A percentile compares a stretch with the other conserved stretches of the same genome.
Conservation (phyloP, 768 basidiomycete species). For the Lactarius psammicola region DNA sequence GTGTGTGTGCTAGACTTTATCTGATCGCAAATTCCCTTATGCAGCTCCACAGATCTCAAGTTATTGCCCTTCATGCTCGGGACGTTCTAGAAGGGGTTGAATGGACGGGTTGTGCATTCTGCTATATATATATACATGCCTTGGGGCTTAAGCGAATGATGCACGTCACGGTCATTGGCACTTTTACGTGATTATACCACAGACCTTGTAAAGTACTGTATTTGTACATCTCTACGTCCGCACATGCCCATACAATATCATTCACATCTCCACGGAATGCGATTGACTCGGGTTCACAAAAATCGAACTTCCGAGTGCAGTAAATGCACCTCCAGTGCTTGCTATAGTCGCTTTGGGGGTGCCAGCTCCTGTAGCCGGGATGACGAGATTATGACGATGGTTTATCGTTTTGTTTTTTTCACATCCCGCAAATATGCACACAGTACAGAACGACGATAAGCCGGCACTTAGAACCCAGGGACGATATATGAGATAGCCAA, state of each 20-base stretch:
- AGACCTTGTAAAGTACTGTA: conserved; percentile 19
- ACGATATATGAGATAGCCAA: background rate
- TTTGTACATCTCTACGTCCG: conserved; percentile 21
- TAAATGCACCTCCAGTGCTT: too few species aligned
- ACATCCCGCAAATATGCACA: background rate
- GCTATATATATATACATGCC: conserved; percentile 1
- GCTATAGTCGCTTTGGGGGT: background rate
- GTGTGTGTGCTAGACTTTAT: background rate
- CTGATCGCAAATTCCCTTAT: conserved; percentile 5
- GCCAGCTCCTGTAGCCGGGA: background rate
- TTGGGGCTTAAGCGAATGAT: background rate
- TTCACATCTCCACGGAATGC: conserved; percentile 1
- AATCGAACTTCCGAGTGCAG: background rate
- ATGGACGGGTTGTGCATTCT: background rate
- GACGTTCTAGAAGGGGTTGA: conserved; percentile 19
- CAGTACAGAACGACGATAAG: too few species aligned
- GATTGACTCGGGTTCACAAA: background rate
- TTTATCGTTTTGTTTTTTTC: background rate
- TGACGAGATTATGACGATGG: background rate
- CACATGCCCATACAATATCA: conserved; percentile 5
- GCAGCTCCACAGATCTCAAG: conserved; percentile 24
- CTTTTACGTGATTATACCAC: conserved; percentile 22
- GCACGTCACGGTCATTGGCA: conserved; percentile 2
- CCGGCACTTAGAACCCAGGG: background rate
- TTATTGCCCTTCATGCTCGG: conserved; percentile 25